Percentiles rank a stretch among this genome's conserved stretches.
phyloP scores from a whole-genome alignment of 2,329 filamentous ascomycete species.

The Ilyonectria robusta region DNA sequence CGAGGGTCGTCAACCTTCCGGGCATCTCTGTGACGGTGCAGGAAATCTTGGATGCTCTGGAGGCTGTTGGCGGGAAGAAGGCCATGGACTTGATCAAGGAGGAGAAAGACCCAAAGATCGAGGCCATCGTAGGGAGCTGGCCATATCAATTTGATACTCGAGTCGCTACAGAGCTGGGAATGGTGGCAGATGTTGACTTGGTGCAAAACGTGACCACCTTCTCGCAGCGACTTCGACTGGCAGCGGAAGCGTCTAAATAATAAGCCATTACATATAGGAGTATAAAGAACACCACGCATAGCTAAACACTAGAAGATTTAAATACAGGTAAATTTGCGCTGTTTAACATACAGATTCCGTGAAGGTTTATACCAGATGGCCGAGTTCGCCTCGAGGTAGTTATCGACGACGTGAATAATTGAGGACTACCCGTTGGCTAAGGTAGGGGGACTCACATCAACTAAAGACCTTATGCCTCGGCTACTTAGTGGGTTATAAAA shows the following conservation, averaged over 20 bases:
- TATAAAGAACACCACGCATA: too few species aligned
- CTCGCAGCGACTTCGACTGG: not conserved
- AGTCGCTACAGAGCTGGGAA: slow-evolving; percentile 68
- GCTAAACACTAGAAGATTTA: too few species aligned
- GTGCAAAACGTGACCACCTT: slow-evolving; percentile 46
- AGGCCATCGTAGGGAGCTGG: slow-evolving; percentile 68
- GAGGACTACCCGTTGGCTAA: too few species aligned
- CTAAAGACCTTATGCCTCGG: too few species aligned
- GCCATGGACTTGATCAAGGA: slow-evolving; percentile 60
- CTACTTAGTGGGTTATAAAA: too few species aligned
- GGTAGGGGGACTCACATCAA: too few species aligned
- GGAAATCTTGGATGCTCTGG: slow-evolving; percentile 65
- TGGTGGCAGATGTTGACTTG: slow-evolving; percentile 59
- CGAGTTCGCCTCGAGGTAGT: too few species aligned
- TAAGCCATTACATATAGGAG: not conserved
- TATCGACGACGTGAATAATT: too few species aligned
- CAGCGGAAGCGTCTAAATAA: not conserved
- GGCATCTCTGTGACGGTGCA: slow-evolving; percentile 65
- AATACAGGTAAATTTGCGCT: not conserved
- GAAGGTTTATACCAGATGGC: too few species aligned
- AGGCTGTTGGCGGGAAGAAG: slow-evolving; percentile 62
- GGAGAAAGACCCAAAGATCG: slow-evolving; percentile 61
- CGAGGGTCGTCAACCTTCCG: slow-evolving; percentile 65
- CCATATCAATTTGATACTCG: slow-evolving; percentile 63
- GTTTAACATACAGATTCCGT: not conserved